phyloP scores from a whole-genome alignment of 2,329 filamentous ascomycete species.

The Arachnomyces sp. region DNA sequence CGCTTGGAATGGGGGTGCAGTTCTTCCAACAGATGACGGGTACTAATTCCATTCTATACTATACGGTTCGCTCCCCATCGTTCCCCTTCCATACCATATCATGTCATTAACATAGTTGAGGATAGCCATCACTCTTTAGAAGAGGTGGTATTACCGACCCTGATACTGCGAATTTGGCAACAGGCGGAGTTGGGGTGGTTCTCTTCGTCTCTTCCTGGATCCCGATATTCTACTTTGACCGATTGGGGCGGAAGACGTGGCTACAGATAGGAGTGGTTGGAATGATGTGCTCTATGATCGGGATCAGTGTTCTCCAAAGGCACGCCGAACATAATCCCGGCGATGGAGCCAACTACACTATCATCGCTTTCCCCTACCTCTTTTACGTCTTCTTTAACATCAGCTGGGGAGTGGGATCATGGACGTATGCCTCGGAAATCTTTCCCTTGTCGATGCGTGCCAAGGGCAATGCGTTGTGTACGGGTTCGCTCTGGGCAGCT shows the following conservation, averaged over 20 bases:
- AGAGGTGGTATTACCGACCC: too few relatives aligned
- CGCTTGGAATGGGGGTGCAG: conserved; percentile 13
- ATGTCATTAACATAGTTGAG: conserved; percentile 20
- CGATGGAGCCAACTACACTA: conserved; percentile 9
- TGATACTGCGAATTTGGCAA: too few relatives aligned
- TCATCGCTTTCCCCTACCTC: conserved; percentile 13
- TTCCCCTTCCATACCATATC: conserved; percentile 37
- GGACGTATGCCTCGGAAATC: conserved; percentile 17
- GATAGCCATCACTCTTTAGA: conserved; percentile 6
- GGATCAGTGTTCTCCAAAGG: conserved; percentile 15
- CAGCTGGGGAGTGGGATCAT: conserved; percentile 17
- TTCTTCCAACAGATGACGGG: conserved; percentile 17
- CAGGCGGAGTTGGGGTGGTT: conserved; percentile 6
- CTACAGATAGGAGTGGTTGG: conserved; percentile 14
- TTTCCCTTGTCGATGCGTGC: conserved; percentile 15
- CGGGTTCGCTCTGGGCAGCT: conserved; percentile 34
- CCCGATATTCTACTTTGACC: conserved; percentile 28
- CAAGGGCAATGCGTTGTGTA: conserved; percentile 30
- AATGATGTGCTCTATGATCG: conserved; percentile 24
- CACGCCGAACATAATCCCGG: too few relatives aligned
- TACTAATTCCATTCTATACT: conserved; percentile 14
- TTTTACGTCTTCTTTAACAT: conserved; percentile 10
- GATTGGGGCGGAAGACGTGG: conserved; percentile 12
- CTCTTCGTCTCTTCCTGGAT: conserved; percentile 26
- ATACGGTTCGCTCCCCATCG: conserved; percentile 24